These are phyloP conservation scores for Lecanosticta acicola DNA, from an alignment of 2,329 filamentous ascomycete genomes.

Conservation along the genomic window DNA sequence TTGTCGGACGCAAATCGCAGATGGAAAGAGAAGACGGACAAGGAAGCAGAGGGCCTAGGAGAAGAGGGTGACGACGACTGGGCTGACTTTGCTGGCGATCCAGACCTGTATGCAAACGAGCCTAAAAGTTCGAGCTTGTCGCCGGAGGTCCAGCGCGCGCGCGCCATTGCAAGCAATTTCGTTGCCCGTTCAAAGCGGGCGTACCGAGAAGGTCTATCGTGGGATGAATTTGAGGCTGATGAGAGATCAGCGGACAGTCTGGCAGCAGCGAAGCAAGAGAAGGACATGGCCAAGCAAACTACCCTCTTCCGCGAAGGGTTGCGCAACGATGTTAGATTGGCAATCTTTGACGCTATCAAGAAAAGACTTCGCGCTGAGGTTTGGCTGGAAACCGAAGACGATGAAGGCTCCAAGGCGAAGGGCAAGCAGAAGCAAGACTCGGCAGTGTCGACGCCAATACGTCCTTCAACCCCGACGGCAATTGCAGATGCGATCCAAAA, in stretches of 20 bases:
- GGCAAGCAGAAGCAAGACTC: background rate
- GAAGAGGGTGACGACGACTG: constrained; percentile 21
- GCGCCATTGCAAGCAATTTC: constrained; percentile 17
- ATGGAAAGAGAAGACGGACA: background rate
- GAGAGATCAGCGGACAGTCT: constrained; percentile 15
- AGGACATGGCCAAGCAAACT: constrained; percentile 5
- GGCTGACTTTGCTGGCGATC: constrained; percentile 13
- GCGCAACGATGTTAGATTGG: constrained; percentile 15
- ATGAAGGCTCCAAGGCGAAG: background rate
- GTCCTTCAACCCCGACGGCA: background rate
- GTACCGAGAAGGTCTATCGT: constrained; percentile 12
- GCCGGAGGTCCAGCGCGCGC: background rate
- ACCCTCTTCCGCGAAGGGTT: constrained; percentile 9
- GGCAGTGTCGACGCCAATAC: background rate
- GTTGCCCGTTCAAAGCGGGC: constrained; percentile 21
- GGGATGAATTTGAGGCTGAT: constrained; percentile 19
- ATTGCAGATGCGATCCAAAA: background rate
- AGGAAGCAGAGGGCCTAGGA: too few relatives aligned
- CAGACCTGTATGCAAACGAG: constrained; percentile 2
- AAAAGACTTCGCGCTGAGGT: constrained; percentile 20
- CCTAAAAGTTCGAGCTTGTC: too few relatives aligned
- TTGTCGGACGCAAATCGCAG: background rate
- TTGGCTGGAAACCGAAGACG: constrained; percentile 4
- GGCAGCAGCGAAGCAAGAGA: constrained; percentile 8
- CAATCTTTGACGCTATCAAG: constrained; percentile 17